Evolutionary conservation across 768 basidiomycete species (phyloP).

Genomic region (Auriscalpium vulgare): DNA sequence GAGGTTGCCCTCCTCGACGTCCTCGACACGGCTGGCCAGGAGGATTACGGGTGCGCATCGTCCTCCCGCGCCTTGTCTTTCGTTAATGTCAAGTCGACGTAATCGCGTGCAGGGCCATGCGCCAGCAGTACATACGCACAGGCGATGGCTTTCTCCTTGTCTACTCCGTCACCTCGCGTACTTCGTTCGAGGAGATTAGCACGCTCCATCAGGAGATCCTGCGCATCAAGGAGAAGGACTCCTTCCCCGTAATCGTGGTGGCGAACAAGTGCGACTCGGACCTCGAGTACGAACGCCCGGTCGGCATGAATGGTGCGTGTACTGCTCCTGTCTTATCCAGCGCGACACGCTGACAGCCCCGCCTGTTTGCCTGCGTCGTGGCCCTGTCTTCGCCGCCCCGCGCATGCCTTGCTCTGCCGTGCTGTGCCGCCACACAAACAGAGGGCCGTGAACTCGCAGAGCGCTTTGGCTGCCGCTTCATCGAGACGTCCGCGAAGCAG

Average conservation of each 20-base stretch:
- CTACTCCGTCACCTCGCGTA: conserved; percentile 96
- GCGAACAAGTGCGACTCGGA: conserved; percentile 85
- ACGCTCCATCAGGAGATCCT: conserved; percentile 95
- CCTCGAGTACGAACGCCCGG: conserved; percentile 90
- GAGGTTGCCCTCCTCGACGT: conserved; percentile 94
- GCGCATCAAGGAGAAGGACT: conserved; percentile 93
- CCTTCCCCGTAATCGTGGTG: conserved; percentile 91
- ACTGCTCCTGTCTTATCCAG: background rate
- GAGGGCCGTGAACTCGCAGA: conserved; percentile 97
- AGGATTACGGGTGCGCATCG: conserved; percentile 84
- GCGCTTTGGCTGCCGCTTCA: conserved; percentile 89
- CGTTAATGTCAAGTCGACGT: no score
- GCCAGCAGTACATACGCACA: conserved; percentile 98
- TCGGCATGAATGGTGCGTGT: conserved; percentile 79
- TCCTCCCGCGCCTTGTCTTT: no score
- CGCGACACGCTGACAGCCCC: background rate
- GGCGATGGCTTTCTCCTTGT: conserved; percentile 97
- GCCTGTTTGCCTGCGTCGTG: no score
- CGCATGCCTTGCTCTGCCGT: no score
- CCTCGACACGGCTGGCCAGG: conserved; percentile 94
- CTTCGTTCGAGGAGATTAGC: conserved; percentile 95
- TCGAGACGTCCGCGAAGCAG: conserved; percentile 94
- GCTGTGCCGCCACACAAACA: conserved; percentile 23
- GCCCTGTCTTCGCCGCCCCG: no score
- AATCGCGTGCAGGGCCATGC: conserved; percentile 69